Evolutionary conservation across 257 asterid genomes (phyloP), one percentile per base, ranked within the genome.

Genomic region (Scutellaria barbata): DNA sequence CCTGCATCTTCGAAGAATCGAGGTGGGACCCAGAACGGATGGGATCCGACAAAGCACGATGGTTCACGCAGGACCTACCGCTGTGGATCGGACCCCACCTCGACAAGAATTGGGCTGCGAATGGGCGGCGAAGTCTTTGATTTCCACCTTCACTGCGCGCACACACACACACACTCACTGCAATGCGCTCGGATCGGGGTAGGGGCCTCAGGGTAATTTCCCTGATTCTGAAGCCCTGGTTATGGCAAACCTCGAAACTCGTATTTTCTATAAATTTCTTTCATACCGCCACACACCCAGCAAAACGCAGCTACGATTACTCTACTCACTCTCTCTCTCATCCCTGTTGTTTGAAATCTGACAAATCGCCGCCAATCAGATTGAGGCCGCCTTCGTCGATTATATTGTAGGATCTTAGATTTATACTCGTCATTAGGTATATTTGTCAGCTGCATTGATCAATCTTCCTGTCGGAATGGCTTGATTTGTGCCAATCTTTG

Each of bases 231-330:
- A 48, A 68, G 76, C 81, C 82, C 81, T 78, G 53, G 48, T 79
- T 62, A 7, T 51, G 77, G 63, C 57, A 55, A 69, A 70, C 73
- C 66, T 12, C 57, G 10, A 64, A 42, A 18, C 41, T 62, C 62
- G 18, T 17, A 39, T 48, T 30, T 45, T 81, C 71, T 76, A 85
- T 84, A 84, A 77, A 84, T 85, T 75, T 74, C 43, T 46, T 2
- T 3, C 64, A 25, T 12, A 33, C 65, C 30, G 45, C 33, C 16
- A 56, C 61, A 39, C 57, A 55, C 74, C 14, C 16, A 18, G 39
- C 35, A 8, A 35, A 51, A 50, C 7, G 16, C 69, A 37, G 68
- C 76, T 62, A 14, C 10, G 47, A 30, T 66, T 18, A 48, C 9
- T 50, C 25, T 22, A 22, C 1, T 65, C 54, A 7, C 46, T 33